Evolutionary conservation across 192 early-diverging fungal species (phyloP), one percentile per base, ranked within the genome.

Genomic region (Geranomyces variabilis): DNA sequence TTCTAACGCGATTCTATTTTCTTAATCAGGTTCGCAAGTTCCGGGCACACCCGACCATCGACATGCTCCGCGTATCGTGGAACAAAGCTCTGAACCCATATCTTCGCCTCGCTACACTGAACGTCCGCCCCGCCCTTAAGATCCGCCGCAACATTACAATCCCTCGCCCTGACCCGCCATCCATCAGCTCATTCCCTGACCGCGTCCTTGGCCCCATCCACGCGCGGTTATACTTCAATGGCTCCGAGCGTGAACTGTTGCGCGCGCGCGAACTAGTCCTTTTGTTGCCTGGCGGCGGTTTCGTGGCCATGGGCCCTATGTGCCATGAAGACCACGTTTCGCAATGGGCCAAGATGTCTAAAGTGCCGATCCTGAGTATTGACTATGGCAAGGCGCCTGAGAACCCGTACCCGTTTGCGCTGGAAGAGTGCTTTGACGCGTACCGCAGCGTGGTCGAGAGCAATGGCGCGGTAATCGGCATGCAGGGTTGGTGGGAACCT

Each of bases 351-450:
- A 80, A 83, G 24, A 79, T 81, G 41, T 91, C 90, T 0, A 79
- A 81, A 12, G 71, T 92, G 0, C 90, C 93, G 1, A 87, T 98
- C 13, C 73, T 94, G 31, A 88, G 88, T 62, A 81, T 98, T 49
- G 88, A 98, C 70, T 98, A 98, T 64, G 93, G 91, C 59, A 98
- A 98, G 77, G 93, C 94, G 8, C 96, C 95, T 41, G 96, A 97
- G 77, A 87, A 86, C 59, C 96, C 96, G n/a, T 99, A 93, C 71
- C 96, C 96, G 0, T 92, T 86, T 57, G 93, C 90, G 0, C 74
- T 96, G 24, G 89, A 96, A 62, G 93, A 98, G 73, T 94, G 93
- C 74, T 96, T 93, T 79, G 95, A 94, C 69, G 85, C 92, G 17
- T 98, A 96, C 80, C 64, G 81, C 5, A 69, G 74, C 26, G 84